Percentiles rank a stretch among this genome's conserved stretches.
These are phyloP conservation scores for Orbilia brochopaga DNA, from an alignment of 2,329 filamentous ascomycete species.

Conservation along the genomic window DNA sequence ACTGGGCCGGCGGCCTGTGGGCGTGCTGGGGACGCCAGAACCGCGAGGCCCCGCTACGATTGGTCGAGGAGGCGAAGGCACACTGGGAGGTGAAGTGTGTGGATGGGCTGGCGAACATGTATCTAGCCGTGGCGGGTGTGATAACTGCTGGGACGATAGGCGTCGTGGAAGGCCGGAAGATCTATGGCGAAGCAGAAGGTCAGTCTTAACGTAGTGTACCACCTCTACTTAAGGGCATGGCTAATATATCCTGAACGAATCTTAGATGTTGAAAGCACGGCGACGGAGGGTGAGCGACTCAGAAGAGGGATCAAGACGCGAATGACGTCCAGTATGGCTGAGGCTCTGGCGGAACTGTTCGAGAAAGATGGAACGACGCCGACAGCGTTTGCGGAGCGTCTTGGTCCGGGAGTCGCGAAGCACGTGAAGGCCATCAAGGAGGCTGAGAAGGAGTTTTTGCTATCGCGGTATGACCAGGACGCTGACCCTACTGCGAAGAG, in stretches of 20 bases:
- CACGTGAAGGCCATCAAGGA: slow-evolving; percentile 13
- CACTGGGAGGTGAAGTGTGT: slow-evolving; percentile 80
- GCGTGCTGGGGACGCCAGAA: slow-evolving; percentile 83
- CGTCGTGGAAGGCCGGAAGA: slow-evolving; percentile 59
- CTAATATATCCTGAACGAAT: slow-evolving; percentile 1
- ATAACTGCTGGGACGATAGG: slow-evolving; percentile 68
- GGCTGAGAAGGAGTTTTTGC: slow-evolving; percentile 58
- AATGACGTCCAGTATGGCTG: slow-evolving; percentile 65
- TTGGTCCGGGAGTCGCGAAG: slow-evolving; percentile 55
- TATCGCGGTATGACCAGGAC: slow-evolving; percentile 67
- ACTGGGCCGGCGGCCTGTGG: slow-evolving; percentile 79
- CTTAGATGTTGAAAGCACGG: slow-evolving; percentile 62
- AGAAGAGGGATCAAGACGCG: slow-evolving; percentile 64
- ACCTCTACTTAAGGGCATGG: no score
- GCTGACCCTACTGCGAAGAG: slow-evolving; percentile 60
- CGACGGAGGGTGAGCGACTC: slow-evolving; percentile 62
- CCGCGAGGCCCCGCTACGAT: slow-evolving; percentile 74
- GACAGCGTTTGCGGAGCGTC: slow-evolving; percentile 61
- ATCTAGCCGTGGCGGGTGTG: slow-evolving; percentile 70
- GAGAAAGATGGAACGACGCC: slow-evolving; percentile 58
- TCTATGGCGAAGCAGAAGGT: slow-evolving; percentile 64
- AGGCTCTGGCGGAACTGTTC: slow-evolving; percentile 64
- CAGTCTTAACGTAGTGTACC: background rate
- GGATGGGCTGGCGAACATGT: slow-evolving; percentile 81
- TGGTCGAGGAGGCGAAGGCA: slow-evolving; percentile 63